Evolutionary conservation across 257 asterid species (phyloP).

Genomic region (Ilex aquifolium): DNA sequence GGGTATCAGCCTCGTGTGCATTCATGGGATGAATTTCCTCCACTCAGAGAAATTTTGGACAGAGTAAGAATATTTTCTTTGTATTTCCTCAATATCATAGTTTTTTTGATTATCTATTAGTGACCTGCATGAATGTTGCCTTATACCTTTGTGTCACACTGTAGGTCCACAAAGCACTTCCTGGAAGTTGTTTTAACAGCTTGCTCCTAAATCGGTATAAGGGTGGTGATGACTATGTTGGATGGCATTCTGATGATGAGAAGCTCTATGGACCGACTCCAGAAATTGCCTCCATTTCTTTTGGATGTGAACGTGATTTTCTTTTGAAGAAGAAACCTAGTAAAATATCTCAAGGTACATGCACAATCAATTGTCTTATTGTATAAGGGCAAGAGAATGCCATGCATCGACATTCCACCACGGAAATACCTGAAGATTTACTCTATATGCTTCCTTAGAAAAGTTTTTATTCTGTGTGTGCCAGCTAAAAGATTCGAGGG

Average conservation of each 20-base stretch:
- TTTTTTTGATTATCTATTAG: background rate
- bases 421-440: too few relatives aligned
- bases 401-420: too few relatives aligned
- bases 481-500: constrained; percentile 32
- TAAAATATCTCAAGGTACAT: constrained; percentile 35
- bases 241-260: constrained; percentile 99
- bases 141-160: constrained; percentile 6
- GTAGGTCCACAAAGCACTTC: constrained; percentile 70
- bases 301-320: constrained; percentile 92
- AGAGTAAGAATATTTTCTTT: constrained; percentile 35
- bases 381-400: too few relatives aligned
- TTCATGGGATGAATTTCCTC: constrained; percentile 91
- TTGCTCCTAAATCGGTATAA: constrained; percentile 69
- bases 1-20: constrained; percentile 73
- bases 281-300: constrained; percentile 77
- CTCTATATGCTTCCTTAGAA: too few relatives aligned
- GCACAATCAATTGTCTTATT: background rate
- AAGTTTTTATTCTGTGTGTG: constrained; percentile 1
- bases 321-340: constrained; percentile 64
- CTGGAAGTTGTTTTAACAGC: constrained; percentile 89
- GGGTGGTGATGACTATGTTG: constrained; percentile 84
- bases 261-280: constrained; percentile 87
- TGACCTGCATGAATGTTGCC: too few relatives aligned
- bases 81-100: background rate
- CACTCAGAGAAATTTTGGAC: constrained; percentile 58